Conservation (phyloP, 108 stramenopile species). For the Cyclotella kingstonii region DNA sequence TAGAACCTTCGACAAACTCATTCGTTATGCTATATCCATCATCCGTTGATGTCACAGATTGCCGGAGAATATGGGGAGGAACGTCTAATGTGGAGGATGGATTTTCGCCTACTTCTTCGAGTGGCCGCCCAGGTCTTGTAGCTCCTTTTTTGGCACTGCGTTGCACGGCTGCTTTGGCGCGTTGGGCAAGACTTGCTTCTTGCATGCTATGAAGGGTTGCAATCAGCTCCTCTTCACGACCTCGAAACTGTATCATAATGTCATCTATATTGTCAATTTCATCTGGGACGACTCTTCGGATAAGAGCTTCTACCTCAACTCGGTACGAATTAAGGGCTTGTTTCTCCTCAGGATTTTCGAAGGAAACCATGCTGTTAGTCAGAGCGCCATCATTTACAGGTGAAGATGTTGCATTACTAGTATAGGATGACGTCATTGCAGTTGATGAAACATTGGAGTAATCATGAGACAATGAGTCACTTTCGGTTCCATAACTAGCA, state of each 20-base stretch:
- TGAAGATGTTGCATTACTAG: conserved; percentile 14
- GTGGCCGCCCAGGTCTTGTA: conserved; percentile 7
- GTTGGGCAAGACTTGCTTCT: conserved; percentile 75
- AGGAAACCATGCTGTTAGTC: conserved; percentile 24
- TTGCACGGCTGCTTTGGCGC: conserved; percentile 65
- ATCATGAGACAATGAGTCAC: too few relatives aligned
- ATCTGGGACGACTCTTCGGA: conserved; percentile 79
- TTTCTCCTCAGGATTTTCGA: conserved; percentile 10
- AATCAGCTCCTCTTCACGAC: conserved; percentile 86
- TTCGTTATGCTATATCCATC: conserved; percentile 17
- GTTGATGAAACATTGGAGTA: background rate
- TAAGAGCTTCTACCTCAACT: conserved; percentile 73
- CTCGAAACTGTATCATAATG: conserved; percentile 85
- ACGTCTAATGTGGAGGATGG: background rate
- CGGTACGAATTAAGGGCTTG: conserved; percentile 41
- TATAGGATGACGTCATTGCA: conserved; percentile 10
- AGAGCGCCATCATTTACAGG: conserved; percentile 7
- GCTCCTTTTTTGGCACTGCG: conserved; percentile 81
- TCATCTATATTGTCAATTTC: conserved; percentile 87
- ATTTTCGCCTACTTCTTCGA: conserved; percentile 5
- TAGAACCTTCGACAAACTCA: conserved; percentile 20
- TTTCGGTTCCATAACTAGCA: background rate
- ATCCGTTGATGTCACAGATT: conserved; percentile 6
- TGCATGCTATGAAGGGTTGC: conserved; percentile 86
- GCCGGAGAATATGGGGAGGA: background rate